Conservation (phyloP, 805 yeast species). For the Yamadazyma paraphyllophila region DNA sequence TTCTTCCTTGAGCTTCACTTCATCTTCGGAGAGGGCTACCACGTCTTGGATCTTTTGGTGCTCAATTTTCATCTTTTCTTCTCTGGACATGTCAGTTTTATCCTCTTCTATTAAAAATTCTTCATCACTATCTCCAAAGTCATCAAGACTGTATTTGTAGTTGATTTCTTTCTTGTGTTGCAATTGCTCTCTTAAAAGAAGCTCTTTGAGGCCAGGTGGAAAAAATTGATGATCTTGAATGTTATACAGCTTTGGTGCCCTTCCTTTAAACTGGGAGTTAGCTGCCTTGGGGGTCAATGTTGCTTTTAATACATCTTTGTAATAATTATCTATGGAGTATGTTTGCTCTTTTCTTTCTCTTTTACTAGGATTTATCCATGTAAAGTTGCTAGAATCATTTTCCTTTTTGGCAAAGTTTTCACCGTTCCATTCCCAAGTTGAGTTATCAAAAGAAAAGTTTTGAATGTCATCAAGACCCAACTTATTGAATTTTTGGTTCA, state of each 20-base stretch:
- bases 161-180: conserved; percentile 60
- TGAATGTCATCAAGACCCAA: conserved; percentile 92
- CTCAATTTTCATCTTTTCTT: conserved; percentile 44
- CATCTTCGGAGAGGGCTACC: conserved; percentile 62
- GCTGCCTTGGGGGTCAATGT: conserved; percentile 13
- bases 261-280: conserved; percentile 29
- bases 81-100: conserved; percentile 36
- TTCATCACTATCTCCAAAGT: conserved; percentile 57
- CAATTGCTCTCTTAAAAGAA: conserved; percentile 64
- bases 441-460: conserved; percentile 81
- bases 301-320: conserved; percentile 62
- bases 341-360: conserved; percentile 78
- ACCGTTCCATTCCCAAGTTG: conserved; percentile 98
- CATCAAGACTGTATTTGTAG: conserved; percentile 56
- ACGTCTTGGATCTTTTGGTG: conserved; percentile 54
- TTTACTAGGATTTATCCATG: conserved; percentile 74
- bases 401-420: conserved; percentile 66
- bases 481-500: conserved; percentile 79
- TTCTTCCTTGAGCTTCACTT: conserved; percentile 50
- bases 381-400: conserved; percentile 36
- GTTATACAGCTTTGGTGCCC: conserved; percentile 62
- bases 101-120: conserved; percentile 49
- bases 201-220: conserved; percentile 49
- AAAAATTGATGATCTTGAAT: conserved; percentile 76
- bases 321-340: conserved; percentile 73